phyloP scores from a whole-genome alignment of 2,329 filamentous ascomycete species.

The Niveomyces coronatus region DNA sequence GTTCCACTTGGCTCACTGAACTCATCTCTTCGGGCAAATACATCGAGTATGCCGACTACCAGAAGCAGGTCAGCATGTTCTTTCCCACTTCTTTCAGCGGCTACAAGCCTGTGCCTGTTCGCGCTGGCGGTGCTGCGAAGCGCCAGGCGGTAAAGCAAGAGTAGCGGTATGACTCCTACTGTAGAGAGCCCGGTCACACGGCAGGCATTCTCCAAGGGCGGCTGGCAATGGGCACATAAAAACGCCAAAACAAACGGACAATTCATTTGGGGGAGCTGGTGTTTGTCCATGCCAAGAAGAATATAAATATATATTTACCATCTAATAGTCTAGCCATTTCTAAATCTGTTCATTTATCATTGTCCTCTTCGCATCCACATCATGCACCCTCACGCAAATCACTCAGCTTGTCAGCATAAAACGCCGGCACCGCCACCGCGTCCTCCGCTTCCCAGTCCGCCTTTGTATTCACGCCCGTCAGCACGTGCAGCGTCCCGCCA shows the following conservation, averaged over 20 bases:
- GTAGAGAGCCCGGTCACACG: no score
- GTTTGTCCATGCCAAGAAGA: not conserved
- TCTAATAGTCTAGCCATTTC: conserved; percentile 4
- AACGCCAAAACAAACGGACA: not conserved
- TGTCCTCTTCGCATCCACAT: not conserved
- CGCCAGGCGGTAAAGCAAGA: conserved; percentile 32
- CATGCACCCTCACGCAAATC: conserved; percentile 46
- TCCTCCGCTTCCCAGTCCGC: conserved; percentile 67
- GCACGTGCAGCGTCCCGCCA: conserved; percentile 80
- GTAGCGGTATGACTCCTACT: no score
- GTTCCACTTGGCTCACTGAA: conserved; percentile 82
- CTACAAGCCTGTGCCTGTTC: conserved; percentile 32
- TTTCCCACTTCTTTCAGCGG: conserved; percentile 48
- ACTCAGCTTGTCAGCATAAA: conserved; percentile 75
- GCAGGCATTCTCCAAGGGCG: no score
- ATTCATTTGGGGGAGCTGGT: not conserved
- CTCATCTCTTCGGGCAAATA: conserved; percentile 73
- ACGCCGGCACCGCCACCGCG: conserved; percentile 61
- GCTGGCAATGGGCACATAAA: no score
- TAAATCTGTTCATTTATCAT: not conserved
- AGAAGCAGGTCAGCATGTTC: conserved; percentile 73
- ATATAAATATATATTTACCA: not conserved
- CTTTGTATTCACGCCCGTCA: conserved; percentile 83
- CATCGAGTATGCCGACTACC: conserved; percentile 76
- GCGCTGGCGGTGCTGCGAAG: conserved; percentile 40